Evolutionary conservation across 805 yeast genomes (phyloP), one percentile per base, ranked within the genome.

Genomic region (Yarrowia sp.): DNA sequence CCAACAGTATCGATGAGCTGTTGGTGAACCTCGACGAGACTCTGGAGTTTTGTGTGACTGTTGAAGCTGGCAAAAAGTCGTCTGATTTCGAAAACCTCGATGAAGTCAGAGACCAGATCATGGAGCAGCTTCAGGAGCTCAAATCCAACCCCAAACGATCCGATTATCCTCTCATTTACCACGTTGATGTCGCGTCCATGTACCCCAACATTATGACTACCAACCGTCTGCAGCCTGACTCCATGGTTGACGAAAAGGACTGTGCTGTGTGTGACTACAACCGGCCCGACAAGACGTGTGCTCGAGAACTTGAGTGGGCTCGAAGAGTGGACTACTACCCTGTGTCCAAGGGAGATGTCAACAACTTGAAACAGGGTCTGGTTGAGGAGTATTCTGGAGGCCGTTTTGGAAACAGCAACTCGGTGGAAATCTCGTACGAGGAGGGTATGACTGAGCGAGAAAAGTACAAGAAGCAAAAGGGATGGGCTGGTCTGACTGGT

Each of bases 141-240:
- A 86, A 84, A 67, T 74, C 79, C 1, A 81, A 81, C 42, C 92
- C 93, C 0, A 80, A 80, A 41, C 80, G 98, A 69, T 74, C 75
- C 11, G 98, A 95, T 71, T 78, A 79, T 10, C 99, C 99, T 0
- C 79, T 90, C 53, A 95, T 95, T 68, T 95, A 96, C 71, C 99
- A 95, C 73, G 97, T 96, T 41, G 99, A 95, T 79, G 99, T 95
- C 60, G 98, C 99, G 0, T 95, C 99, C 0, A 95, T 95, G 99
- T 95, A 95, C 73, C 99, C 99, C 6, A 95, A 95, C 73, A 95
- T 95, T 74, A 95, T 95, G 98, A 91, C 97, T 7, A 89, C 98
- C 0, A 95, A 95, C 76, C 85, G 99, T 73, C 80, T 95, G 63
- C 99, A 95, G 74, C 99, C 99, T 0, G 99, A 95, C 76, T 92